Base-by-base conservation (phyloP, 306 rosid genomes). In the Argentina anserina region DNA sequence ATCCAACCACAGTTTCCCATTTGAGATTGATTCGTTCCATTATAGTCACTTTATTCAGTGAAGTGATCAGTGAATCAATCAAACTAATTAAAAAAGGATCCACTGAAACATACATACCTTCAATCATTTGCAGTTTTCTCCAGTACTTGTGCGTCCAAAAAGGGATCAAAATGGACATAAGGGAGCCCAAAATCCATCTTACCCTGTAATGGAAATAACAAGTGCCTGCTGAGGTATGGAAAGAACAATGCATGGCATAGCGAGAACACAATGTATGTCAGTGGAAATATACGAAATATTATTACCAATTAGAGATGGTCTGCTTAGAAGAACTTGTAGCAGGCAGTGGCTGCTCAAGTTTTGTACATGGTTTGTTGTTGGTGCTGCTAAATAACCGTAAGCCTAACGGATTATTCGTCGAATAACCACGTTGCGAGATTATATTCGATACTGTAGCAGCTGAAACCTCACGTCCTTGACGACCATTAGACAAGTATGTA, bases 351-450 rank as follows among this genome's bases (percentile, higher is more conserved):
- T 53, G n/a, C 21, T 46, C 62, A 64, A 75, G 60, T 45, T 43
- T 46, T 75, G 58, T 82, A 43, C 56, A 76, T 29, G 76, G 65
- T 69, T 43, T 76, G 65, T 61, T 75, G 31, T 50, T 25, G 65
- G 10, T 56, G 78, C 81, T 82, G 77, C 82, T 72, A 47, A 76
- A 80, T 29, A 82, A 75, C 70, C 76, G 71, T 28, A 78, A 15
- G 11, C 81, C 70, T 73, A 59, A 69, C 9, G 65, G 33, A 26
- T 26, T 56, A 26, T 56, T 56, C 12, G 73, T 76, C 71, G 73
- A 14, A 76, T 72, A 68, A 53, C 34, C 70, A 25, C 60, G 15
- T n/a, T 62, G 79, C 31, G 42, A 50, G n/a, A 40, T 28, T 52
- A 41, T 73, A 21, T 53, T 53, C 6, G 31, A 53, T 10, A 73